Percentiles rank a stretch among this genome's conserved stretches.
Conservation (phyloP, 345 rosid species). For the Capsella bursapastoris region DNA sequence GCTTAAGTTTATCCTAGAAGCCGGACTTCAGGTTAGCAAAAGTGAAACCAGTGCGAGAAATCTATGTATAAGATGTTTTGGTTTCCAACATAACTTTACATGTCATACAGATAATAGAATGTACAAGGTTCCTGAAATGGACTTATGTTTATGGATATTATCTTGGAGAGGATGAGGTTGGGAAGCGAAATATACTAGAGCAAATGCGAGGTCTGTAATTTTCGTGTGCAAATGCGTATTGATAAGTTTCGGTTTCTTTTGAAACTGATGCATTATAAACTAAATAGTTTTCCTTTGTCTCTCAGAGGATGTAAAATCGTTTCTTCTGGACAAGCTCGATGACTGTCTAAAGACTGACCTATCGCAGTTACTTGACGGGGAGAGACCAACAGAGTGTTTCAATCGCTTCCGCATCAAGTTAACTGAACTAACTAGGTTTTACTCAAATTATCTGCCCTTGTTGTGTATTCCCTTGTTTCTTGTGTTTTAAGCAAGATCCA, state of each 20-base stretch:
- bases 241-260: neutral
- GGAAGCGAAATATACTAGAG: slow-evolving; percentile 62
- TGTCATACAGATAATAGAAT: slow-evolving; percentile 60
- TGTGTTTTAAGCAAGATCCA: neutral
- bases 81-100: neutral
- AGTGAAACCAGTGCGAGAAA: slow-evolving; percentile 31
- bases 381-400: slow-evolving; percentile 52
- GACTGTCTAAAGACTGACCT: neutral
- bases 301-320: slow-evolving; percentile 23
- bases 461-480: slow-evolving; percentile 6
- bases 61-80: slow-evolving; percentile 4
- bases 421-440: slow-evolving; percentile 67
- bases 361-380: neutral
- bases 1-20: slow-evolving; percentile 78
- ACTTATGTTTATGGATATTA: slow-evolving; percentile 80
- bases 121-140: slow-evolving; percentile 80
- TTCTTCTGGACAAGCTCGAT: slow-evolving; percentile 8
- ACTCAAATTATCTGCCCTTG: neutral
- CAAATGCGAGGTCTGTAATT: slow-evolving; percentile 60
- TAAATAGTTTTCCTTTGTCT: neutral
- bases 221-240: neutral
- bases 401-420: slow-evolving; percentile 62
- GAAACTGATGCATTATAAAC: neutral
- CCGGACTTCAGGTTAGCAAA: slow-evolving; percentile 64
- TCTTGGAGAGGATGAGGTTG: slow-evolving; percentile 60